A percentile compares a stretch with the other conserved stretches of the same genome.
phyloP scores from a whole-genome alignment of 441 rosid species.

The Syzygium syzygioides region DNA sequence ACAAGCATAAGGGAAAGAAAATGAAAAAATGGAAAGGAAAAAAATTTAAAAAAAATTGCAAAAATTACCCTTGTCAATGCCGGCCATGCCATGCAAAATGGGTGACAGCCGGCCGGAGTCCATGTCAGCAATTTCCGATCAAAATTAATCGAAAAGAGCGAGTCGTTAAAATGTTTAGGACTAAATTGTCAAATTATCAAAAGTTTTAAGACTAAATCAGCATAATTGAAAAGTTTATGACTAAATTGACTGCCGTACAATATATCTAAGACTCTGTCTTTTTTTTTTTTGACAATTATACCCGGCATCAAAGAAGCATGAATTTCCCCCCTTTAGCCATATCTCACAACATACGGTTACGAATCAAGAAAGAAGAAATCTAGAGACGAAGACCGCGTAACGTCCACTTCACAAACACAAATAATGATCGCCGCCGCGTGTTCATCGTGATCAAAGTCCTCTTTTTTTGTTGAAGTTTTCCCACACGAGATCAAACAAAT shows the following conservation, averaged over 20 bases:
- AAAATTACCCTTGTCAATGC: no score
- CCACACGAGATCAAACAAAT: not conserved
- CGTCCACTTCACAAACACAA: not conserved
- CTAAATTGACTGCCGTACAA: not conserved
- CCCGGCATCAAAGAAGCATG: not conserved
- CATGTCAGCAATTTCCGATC: no score
- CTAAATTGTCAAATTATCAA: rapidly evolving
- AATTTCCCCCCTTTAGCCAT: not conserved
- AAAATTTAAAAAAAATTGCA: no score
- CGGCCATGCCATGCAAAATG: no score
- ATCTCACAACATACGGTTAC: not conserved
- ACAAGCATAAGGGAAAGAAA: no score
- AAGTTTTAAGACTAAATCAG: not conserved
- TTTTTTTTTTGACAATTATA: no score
- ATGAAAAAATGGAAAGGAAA: no score
- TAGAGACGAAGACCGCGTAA: not conserved
- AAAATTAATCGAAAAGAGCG: no score
- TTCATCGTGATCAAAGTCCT: not conserved
- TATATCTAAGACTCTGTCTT: not conserved
- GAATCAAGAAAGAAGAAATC: not conserved
- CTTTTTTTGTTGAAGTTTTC: not conserved
- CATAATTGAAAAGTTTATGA: not conserved
- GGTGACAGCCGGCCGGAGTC: no score
- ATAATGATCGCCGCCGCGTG: not conserved
- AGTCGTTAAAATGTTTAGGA: not conserved